Percentiles rank a stretch among this genome's conserved stretches.
Evolutionary conservation across 768 basidiomycete genomes (phyloP).

Genomic region (Pleurotus ostreatus): DNA sequence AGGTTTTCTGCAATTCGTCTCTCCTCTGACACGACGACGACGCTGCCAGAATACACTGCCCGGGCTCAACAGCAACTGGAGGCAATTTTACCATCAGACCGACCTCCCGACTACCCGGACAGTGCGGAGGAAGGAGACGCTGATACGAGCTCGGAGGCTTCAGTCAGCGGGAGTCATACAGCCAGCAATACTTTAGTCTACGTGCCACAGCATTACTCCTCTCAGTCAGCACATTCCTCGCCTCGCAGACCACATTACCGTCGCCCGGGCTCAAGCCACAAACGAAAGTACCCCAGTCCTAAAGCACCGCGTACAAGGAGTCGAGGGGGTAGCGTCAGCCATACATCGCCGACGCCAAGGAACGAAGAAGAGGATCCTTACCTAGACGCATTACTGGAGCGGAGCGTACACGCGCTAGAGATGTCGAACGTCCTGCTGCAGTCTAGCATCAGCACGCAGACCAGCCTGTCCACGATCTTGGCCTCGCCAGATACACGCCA

Average conservation of each 20-base stretch:
- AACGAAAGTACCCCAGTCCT: constrained; percentile 20
- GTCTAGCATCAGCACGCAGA: constrained; percentile 69
- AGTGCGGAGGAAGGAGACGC: constrained; percentile 76
- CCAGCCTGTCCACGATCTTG: constrained; percentile 44
- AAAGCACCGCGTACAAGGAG: constrained; percentile 24
- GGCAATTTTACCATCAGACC: constrained; percentile 41
- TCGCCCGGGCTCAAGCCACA: constrained; percentile 28
- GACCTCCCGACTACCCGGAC: constrained; percentile 73
- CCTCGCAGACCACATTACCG: constrained; percentile 10
- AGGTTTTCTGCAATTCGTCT: constrained; percentile 52
- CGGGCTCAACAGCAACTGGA: constrained; percentile 10
- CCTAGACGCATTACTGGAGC: constrained; percentile 74
- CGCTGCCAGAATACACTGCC: constrained; percentile 59
- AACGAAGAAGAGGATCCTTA: constrained; percentile 43
- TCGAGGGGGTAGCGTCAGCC: constrained; percentile 9
- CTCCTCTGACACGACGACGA: constrained; percentile 63
- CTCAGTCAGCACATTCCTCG: constrained; percentile 18
- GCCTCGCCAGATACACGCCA: constrained; percentile 34
- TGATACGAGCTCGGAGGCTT: constrained; percentile 46
- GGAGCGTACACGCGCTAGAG: constrained; percentile 82
- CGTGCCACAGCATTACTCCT: constrained; percentile 24
- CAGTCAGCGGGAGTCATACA: constrained; percentile 7
- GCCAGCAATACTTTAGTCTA: constrained; percentile 14
- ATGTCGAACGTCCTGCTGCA: constrained; percentile 80
- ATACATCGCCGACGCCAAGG: constrained; percentile 16